Evolutionary conservation across 208 protist species (phyloP), one percentile per base, ranked within the genome.

Genomic region (Acanthamoeba castellanii): DNA sequence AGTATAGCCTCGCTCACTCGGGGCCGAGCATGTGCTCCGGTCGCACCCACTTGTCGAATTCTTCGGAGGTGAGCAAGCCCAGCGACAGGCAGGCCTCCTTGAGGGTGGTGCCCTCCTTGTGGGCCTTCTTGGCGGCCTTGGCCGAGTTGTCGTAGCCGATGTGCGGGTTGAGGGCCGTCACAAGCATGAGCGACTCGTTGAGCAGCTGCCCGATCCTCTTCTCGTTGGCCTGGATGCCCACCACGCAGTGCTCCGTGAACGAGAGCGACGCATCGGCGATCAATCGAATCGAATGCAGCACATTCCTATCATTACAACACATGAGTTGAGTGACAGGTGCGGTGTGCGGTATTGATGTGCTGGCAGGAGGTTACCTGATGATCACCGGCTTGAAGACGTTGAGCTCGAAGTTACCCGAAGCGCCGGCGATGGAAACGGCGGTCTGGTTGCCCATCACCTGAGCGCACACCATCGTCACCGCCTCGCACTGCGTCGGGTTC

Each of bases 381-480:
- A 99, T 98, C 55, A 99, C 88, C n/a, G 98, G 98, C 95, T 98
- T 98, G 96, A 98, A 99, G 11, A 99, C 98, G 94, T 99, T 99
- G 34, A 99, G 96, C 96, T 99, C 95, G 64, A 99, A 98, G 70
- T 99, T 97, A 37, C 98, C 98, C 30, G 96, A 97, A 45, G 95
- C 95, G 50, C 97, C 98, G 16, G 95, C 98, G 30, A 99, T 95
- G 18, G 94, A 96, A 16, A 99, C 96, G 47, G 98, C 95, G 16
- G 96, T 95, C 85, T 99, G 95, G 94, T 99, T 99, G 74, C 98
- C 98, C 66, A 99, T 98, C 16, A 99, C 98, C 95, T 99, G 98
- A 34, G 97, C 96, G 88, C 97, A 98, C 64, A 98, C 97, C 98
- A 99, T 98, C 66, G 98, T 99, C n/a, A 99, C 37, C 7, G 98